phyloP scores from a whole-genome alignment of 805 yeast genomes.

The Grigorovia jiainica region DNA sequence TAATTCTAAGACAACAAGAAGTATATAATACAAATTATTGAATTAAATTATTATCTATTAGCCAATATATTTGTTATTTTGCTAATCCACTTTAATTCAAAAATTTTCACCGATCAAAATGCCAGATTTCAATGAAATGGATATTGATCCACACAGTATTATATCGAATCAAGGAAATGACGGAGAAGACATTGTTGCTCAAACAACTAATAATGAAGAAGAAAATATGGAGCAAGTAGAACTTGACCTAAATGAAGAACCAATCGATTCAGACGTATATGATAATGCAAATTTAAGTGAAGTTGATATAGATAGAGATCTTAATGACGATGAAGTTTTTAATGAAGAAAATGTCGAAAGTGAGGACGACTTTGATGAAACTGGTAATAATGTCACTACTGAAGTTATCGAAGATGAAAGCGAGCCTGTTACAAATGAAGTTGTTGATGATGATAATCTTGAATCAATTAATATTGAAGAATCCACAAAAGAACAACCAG shows the following conservation, averaged over 20 bases:
- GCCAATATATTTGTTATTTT: too few relatives aligned
- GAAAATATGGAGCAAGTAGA: not conserved
- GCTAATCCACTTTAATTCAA: not conserved
- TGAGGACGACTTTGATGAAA: constrained; percentile 1
- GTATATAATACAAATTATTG: too few relatives aligned
- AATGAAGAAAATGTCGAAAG: constrained; percentile 9
- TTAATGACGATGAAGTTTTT: not conserved
- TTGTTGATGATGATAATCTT: constrained; percentile 14
- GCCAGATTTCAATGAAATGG: not conserved
- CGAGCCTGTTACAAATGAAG: constrained; percentile 7
- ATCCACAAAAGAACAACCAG: constrained; percentile 6
- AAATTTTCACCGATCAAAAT: not conserved
- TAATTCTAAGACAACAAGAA: too few relatives aligned
- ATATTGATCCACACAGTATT: not conserved
- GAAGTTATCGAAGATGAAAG: constrained; percentile 18
- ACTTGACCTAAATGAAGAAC: not conserved
- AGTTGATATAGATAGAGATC: not conserved
- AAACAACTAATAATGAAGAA: not conserved
- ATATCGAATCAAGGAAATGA: not conserved
- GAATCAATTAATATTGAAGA: not conserved
- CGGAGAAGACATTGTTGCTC: not conserved
- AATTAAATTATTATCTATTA: too few relatives aligned
- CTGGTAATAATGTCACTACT: constrained; percentile 3
- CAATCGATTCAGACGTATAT: not conserved
- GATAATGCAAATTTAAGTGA: not conserved